Conservation (phyloP, 495 filamentous ascomycete genomes). For the Penicillium fimorum region DNA sequence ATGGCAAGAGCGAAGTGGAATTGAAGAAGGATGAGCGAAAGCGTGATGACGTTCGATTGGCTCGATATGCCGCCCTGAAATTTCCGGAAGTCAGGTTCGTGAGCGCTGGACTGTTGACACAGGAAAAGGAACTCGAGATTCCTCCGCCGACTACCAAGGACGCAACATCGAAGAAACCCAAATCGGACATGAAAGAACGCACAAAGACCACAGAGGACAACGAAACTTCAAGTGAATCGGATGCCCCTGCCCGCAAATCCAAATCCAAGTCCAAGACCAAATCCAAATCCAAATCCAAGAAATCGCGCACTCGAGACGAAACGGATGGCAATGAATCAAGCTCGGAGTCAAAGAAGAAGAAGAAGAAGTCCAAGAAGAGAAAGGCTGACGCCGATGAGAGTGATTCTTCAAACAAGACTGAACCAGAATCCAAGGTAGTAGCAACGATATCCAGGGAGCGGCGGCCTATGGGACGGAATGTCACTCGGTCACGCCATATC, state of each 20-base stretch:
- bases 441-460: constrained; percentile 39
- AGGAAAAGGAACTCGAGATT: constrained; percentile 53
- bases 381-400: constrained; percentile 42
- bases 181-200: constrained; percentile 16
- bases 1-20: constrained; percentile 73
- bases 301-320: constrained; percentile 20
- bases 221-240: constrained; percentile 11
- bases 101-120: constrained; percentile 71
- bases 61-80: constrained; percentile 64
- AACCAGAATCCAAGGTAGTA: constrained; percentile 19
- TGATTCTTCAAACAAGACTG: constrained; percentile 11
- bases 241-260: constrained; percentile 12
- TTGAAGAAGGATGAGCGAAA: constrained; percentile 62
- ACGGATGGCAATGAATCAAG: constrained; percentile 15
- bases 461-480: constrained; percentile 54
- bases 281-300: constrained; percentile 28
- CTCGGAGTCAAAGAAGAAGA: constrained; percentile 37
- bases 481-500: constrained; percentile 69
- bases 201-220: constrained; percentile 11
- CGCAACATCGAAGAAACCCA: constrained; percentile 19
- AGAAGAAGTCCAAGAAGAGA: constrained; percentile 51
- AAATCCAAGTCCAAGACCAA: constrained; percentile 24
- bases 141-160: constrained; percentile 25
- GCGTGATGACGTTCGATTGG: constrained; percentile 61
- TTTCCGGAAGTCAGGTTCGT: constrained; percentile 79